Evolutionary conservation across 164 flowering plant genomes (phyloP), one percentile per base, ranked within the genome.

Genomic region (Amborella trichopoda): DNA sequence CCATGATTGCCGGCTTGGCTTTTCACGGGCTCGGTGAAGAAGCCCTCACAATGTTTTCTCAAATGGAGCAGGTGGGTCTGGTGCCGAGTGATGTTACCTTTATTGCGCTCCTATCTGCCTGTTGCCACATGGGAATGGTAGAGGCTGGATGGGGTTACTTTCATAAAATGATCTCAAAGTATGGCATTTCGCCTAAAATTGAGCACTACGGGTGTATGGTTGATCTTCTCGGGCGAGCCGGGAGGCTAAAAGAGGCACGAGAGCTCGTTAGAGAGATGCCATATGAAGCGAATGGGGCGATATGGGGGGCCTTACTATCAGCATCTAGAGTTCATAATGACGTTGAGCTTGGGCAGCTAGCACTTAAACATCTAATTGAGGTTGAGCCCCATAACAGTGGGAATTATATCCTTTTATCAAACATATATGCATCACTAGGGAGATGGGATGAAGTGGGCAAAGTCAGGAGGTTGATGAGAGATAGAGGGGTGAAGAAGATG

Each of bases 251-350:
- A 34, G 78, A 73, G 53, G 93, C 82, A 36, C 54, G 30, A 20
- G 59, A 71, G 48, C 54, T 83, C 5, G 50, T 70, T 8, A 54
- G 10, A 24, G 20, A 14, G 45, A 79, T 80, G 87, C 93, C 93
- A 17, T 77, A 66, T 64, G 68, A 73, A 54, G 71, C 84, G 12
- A 80, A 73, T 61, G 77, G 67, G n/a, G 78, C 80, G n/a, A 64
- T 80, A 28, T 83, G 93, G 93, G 93, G 93, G 0, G 69, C 87
- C 17, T 64, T 83, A 37, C 77, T 83, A n/a, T 74, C 82, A 50
- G 75, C 82, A 46, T 58, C 81, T 12, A 73, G 68, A 46, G 48
- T 62, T n/a, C 56, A 77, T 54, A 67, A 68, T 0, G 66, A 75
- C 61, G 50, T 64, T 20, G 67, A 64, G 46, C 75, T 82, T 42